Evolutionary conservation across 78 protist species (phyloP).

Genomic region (Isochrysis galbana): DNA sequence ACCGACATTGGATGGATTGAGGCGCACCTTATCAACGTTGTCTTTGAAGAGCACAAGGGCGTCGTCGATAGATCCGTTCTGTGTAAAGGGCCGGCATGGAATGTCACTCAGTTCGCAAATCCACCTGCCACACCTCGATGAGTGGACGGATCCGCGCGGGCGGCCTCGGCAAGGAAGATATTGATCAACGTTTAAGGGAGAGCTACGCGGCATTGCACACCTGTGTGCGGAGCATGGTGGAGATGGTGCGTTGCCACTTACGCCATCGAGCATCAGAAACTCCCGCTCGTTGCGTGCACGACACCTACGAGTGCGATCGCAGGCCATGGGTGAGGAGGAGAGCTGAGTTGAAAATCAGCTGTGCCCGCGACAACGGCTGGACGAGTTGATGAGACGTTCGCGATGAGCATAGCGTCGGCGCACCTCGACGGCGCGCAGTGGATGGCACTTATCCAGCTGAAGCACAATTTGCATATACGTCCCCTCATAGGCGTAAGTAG

Average conservation of each 20-base stretch:
- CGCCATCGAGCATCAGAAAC: slow-evolving; percentile 70
- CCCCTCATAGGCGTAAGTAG: neutral
- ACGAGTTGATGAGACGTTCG: neutral
- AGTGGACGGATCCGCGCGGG: no score
- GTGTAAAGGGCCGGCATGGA: no score
- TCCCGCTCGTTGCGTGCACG: slow-evolving; percentile 65
- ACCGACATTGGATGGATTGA: neutral
- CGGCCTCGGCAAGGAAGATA: no score
- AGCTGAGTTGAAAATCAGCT: no score
- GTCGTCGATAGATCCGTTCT: slow-evolving; percentile 72
- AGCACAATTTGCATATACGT: slow-evolving; percentile 37
- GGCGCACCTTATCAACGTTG: slow-evolving; percentile 50
- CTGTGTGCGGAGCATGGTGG: slow-evolving; percentile 60
- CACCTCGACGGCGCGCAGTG: neutral
- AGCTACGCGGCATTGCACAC: no score
- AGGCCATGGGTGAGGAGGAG: slow-evolving; percentile 66
- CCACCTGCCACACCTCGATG: no score
- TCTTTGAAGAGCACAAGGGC: slow-evolving; percentile 69
- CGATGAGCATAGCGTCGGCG: neutral
- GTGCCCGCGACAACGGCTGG: neutral
- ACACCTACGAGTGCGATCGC: slow-evolving; percentile 45
- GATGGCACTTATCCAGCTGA: slow-evolving; percentile 25
- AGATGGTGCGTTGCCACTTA: slow-evolving; percentile 72
- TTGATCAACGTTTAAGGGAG: no score
- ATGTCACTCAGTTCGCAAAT: no score